Conservation (phyloP, 129 eudicot genomes). For the Artemisia argyi region DNA sequence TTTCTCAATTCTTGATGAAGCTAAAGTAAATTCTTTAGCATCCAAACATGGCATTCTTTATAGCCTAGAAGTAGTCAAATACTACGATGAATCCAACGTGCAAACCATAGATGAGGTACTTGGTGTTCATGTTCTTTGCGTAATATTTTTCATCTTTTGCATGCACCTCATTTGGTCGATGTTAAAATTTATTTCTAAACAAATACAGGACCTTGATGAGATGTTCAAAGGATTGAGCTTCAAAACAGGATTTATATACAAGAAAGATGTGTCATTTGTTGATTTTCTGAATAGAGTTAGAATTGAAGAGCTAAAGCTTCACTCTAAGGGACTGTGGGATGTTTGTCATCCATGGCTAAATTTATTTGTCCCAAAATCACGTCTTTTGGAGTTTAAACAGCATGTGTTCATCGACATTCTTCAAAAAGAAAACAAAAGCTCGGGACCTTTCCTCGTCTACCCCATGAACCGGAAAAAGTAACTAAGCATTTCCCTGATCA, state of each 20-base stretch:
- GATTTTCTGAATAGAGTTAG: constrained; percentile 79
- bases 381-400: constrained; percentile 55
- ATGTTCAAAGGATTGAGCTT: constrained; percentile 46
- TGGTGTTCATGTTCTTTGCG: background rate
- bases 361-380: constrained; percentile 71
- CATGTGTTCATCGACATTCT: constrained; percentile 56
- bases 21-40: constrained; percentile 49
- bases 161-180: background rate
- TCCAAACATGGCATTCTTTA: constrained; percentile 50
- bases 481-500: background rate
- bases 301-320: constrained; percentile 54
- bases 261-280: constrained; percentile 48
- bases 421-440: constrained; percentile 37
- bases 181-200: background rate
- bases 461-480: constrained; percentile 68
- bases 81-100: constrained; percentile 49
- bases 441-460: constrained; percentile 82
- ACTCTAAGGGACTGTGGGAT: constrained; percentile 59
- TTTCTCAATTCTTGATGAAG: constrained; percentile 50
- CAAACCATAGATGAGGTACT: constrained; percentile 52
- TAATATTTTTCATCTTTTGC: background rate
- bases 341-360: constrained; percentile 96
- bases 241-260: constrained; percentile 49
- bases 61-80: constrained; percentile 70
- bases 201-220: constrained; percentile 45